Base-by-base conservation (phyloP, 2,329 filamentous ascomycete genomes). In the Calonectria crousiana region DNA sequence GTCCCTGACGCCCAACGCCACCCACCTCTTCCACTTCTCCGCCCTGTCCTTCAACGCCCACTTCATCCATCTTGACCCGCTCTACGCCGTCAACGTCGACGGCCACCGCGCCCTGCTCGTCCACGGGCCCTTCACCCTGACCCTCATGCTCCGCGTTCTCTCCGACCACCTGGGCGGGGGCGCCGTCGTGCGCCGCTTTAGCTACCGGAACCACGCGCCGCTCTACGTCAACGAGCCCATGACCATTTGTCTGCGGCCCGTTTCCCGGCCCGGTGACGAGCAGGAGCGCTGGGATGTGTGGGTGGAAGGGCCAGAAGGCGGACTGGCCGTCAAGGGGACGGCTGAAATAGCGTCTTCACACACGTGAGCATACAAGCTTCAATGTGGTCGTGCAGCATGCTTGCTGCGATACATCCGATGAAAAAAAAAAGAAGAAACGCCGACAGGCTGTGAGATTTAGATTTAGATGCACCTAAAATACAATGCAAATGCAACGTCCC, bases 21-120 rank as follows among this genome's bases (percentile, higher is more conserved):
- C 90, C 6, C 90, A 98, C 6, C 91, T 99, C 69, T 98, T 98
- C 86, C 92, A 96, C 73, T 98, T 96, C 87, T 97, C 94, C 26
- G 95, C 95, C 0, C 90, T 99, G 41, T 96, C 94, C 3, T 96
- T 95, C 87, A 99, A 99, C 84, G 95, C 95, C 1, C 97, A 99
- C 84, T 89, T 90, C 20, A 98, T 99, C 78, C 97, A 99, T 85
- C 89, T 98, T 28, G 94, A 98, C 83, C 90, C 89, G 1, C 82
- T 89, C 53, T 97, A 95, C 84, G 92, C 92, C 67, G 89, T 89
- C 49, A 86, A 90, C 16, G 87, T 92, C 16, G 97, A 98, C 84
- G 94, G 94, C 14, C 93, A 97, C 82, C 89, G 89, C 6, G 90
- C 92, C 74, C 87, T 95, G 32, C 89, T 98, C 20, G 94, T 98